Conservation (phyloP, 164 flowering plant genomes). For the Protea cynaroides region DNA sequence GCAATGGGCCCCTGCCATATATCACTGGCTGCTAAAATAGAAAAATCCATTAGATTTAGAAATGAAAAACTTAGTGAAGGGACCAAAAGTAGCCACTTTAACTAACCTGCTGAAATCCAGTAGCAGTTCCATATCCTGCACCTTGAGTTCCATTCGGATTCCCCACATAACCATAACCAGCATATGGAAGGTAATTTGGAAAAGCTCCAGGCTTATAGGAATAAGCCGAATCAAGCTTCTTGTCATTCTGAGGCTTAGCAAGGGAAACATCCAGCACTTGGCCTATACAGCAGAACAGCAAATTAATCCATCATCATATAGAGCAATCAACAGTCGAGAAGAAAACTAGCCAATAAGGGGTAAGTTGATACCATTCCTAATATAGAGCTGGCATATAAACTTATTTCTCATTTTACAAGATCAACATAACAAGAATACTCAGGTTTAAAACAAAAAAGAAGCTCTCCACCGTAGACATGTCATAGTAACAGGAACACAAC, state of each 20-base stretch:
- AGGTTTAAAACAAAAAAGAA: neutral
- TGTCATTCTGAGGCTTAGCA: constrained; percentile 91
- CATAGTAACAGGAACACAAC: neutral
- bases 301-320: too few relatives aligned
- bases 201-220: constrained; percentile 34
- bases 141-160: constrained; percentile 63
- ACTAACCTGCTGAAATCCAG: constrained; percentile 70
- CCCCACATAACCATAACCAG: constrained; percentile 58
- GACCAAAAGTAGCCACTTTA: neutral
- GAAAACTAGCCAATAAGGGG: too few relatives aligned
- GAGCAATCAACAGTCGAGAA: too few relatives aligned
- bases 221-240: constrained; percentile 49
- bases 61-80: neutral
- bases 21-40: constrained; percentile 68
- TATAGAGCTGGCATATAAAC: neutral
- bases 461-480: neutral
- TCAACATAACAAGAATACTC: neutral
- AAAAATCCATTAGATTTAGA: neutral
- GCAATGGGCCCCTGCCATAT: constrained; percentile 94
- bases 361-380: neutral
- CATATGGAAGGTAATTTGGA: constrained; percentile 40
- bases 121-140: constrained; percentile 52
- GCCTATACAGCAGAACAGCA: constrained; percentile 39
- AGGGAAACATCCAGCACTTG: constrained; percentile 73
- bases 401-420: neutral